Percentiles rank a stretch among this genome's conserved stretches.
These are phyloP conservation scores for Phytophthora chlamydospora DNA, from an alignment of 352 stramenopile species.

Conservation along the genomic window DNA sequence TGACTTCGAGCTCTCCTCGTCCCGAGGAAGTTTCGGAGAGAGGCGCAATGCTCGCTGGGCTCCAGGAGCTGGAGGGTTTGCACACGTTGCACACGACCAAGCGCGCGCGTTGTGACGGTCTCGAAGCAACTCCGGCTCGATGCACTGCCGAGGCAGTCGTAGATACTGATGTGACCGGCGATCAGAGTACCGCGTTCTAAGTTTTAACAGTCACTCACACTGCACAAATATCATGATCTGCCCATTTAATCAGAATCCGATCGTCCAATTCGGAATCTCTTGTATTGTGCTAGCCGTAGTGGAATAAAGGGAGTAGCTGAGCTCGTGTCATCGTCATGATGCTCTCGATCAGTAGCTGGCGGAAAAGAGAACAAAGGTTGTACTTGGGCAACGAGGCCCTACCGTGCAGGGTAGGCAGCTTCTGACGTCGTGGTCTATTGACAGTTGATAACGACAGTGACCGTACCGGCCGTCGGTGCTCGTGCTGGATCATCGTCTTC, in stretches of 20 bases:
- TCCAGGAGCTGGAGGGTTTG: too few relatives aligned
- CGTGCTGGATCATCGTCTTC: too few relatives aligned
- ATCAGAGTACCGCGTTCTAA: constrained; percentile 5
- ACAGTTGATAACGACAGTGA: too few relatives aligned
- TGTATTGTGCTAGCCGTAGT: background rate
- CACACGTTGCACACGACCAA: too few relatives aligned
- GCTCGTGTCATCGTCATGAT: background rate
- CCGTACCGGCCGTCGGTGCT: too few relatives aligned
- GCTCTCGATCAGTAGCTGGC: background rate
- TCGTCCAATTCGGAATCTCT: background rate
- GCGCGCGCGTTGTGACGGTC: too few relatives aligned
- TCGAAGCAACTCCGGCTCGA: too few relatives aligned
- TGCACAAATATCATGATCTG: background rate
- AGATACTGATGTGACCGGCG: too few relatives aligned
- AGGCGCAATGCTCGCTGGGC: too few relatives aligned
- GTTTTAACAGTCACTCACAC: background rate
- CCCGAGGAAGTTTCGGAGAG: too few relatives aligned
- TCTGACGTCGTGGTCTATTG: background rate
- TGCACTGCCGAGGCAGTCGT: too few relatives aligned
- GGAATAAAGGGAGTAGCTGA: background rate
- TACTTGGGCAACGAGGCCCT: background rate
- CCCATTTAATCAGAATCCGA: background rate
- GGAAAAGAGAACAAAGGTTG: background rate
- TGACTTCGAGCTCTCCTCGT: too few relatives aligned
- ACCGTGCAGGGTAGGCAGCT: background rate